Base-by-base conservation (phyloP, 2,329 filamentous ascomycete species). In the Exophiala aquamarina region DNA sequence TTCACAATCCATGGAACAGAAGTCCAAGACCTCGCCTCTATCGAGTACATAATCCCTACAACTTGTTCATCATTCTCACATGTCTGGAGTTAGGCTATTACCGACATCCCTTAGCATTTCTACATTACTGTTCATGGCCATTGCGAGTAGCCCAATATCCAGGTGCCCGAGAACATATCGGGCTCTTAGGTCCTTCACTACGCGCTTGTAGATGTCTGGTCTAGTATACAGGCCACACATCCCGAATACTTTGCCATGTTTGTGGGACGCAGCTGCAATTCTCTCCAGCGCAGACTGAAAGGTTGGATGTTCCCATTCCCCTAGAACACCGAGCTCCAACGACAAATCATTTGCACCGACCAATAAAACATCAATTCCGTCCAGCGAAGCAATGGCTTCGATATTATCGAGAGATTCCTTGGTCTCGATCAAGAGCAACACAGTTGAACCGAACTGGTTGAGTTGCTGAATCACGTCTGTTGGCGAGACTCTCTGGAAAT, bases 381-480 rank as follows among this genome's bases (percentile, higher is more conserved):
- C 31, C 13, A 52, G 36, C 2, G 41, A 33, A 17, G 52, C 49
- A 44, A 55, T 55, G 11, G 18, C 37, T 14, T 50, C 49, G 37
- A 50, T 19, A 33, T 52, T 41, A 3, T 47, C 38, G 13, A 52
- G n/a, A 5, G 36, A 49, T 21, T 40, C 19, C 6, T n/a, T 14
- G 1, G 49, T 52, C 36, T 55, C 52, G 39, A 55, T 50, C 49
- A 50, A 45, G 21, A 52, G 23, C 28, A 53, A 26, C n/a, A 53
- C 50, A 18, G 48, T 51, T 17, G 47, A 52, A 10, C 39, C 44
- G 5, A 18, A 11, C 7, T 28, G 15, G 38, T 51, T 52, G 7
- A 17, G 21, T 15, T 41, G 20, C 3, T 23, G 17, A 11, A 42
- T 43, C 3, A 46, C 33, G 8, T 11, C 33, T 19, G 21, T 14